Percentiles rank a stretch among this genome's conserved stretches.
Conservation (phyloP, 192 early-diverging fungal species). For the Coemansia sp. region DNA sequence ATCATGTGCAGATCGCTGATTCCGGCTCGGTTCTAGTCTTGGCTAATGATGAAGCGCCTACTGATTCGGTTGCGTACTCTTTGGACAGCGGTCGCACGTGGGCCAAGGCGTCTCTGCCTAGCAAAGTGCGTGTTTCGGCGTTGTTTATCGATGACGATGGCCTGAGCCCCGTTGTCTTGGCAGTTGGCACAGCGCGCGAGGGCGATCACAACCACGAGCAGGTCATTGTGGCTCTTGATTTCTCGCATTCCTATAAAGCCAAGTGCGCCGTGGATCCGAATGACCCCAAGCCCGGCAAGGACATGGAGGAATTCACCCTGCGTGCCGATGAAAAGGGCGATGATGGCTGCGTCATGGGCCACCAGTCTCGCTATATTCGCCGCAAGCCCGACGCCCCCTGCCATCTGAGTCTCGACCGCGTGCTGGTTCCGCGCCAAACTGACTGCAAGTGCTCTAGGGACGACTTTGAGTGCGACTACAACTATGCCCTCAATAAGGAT, state of each 20-base stretch:
- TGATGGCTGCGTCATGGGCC: conserved; percentile 83
- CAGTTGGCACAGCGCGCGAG: conserved; percentile 50
- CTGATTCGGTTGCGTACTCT: conserved; percentile 68
- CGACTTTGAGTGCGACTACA: conserved; percentile 95
- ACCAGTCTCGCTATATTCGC: conserved; percentile 67
- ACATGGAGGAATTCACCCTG: conserved; percentile 41
- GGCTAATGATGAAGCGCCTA: conserved; percentile 60
- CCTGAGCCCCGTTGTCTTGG: conserved; percentile 69
- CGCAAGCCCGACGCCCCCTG: conserved; percentile 78
- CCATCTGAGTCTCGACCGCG: conserved; percentile 65
- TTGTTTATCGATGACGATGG: conserved; percentile 83
- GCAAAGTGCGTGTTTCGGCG: conserved; percentile 58
- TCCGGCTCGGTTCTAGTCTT: conserved; percentile 76
- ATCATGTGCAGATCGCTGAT: conserved; percentile 85
- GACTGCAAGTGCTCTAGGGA: conserved; percentile 74
- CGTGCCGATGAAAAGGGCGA: conserved; percentile 24
- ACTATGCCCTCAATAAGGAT: conserved; percentile 60
- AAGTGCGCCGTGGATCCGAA: conserved; percentile 65
- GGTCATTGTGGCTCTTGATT: conserved; percentile 70
- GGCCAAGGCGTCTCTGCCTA: conserved; percentile 53
- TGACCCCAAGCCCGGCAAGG: conserved; percentile 49
- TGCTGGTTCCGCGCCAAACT: conserved; percentile 56
- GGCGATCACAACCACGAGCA: conserved; percentile 34
- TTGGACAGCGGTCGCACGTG: conserved; percentile 77
- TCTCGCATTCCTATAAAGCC: conserved; percentile 58